Base-by-base conservation (phyloP, 768 basidiomycete species). In the Coprinopsis sp. region DNA sequence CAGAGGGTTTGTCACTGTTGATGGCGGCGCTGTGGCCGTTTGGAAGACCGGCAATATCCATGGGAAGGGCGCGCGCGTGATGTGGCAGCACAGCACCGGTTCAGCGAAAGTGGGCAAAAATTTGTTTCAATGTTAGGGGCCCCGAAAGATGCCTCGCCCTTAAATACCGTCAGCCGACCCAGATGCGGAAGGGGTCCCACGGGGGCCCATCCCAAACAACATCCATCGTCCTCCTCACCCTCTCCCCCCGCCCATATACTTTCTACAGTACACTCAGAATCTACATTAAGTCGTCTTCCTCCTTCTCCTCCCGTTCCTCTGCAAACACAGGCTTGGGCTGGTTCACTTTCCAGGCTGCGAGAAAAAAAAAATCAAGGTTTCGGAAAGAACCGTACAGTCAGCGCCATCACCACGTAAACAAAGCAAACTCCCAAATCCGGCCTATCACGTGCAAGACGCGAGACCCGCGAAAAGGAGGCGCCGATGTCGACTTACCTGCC, bases 271-370 rank as follows among this genome's bases (percentile, higher is more conserved):
- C 37, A 54, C 54, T 47, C 33, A 50, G 21, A n/a, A 33, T 29
- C 50, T 57, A 55, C 52, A 46, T 8, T 50, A 56, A 70, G 59
- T 69, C 63, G 57, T 79, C 76, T 51, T 77, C 71, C 51, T 82
- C 78, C 48, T 78, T 73, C 51, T 82, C 78, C 54, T 78, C 74
- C 44, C 76, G 70, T 55, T 76, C 76, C 49, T 80, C 69, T 39
- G 82, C 79, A 62, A 94, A 94, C 49, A 95, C 87, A 0, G 91
- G 80, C 63, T 82, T 81, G 45, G 92, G 91, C 62, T 94, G 91
- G 67, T 85, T 92, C 58, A 71, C 66, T 67, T 74, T 78, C 91
- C 91, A 92, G 30, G 91, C 91, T 93, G 71, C n/a, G n/a, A n/a
- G n/a, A n/a, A n/a, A n/a, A n/a, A n/a, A n/a, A n/a, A 54, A 58